Percentiles rank a stretch among this genome's conserved stretches.
phyloP scores from a whole-genome alignment of 2,329 filamentous ascomycete species.

The Mariannaea elegans region DNA sequence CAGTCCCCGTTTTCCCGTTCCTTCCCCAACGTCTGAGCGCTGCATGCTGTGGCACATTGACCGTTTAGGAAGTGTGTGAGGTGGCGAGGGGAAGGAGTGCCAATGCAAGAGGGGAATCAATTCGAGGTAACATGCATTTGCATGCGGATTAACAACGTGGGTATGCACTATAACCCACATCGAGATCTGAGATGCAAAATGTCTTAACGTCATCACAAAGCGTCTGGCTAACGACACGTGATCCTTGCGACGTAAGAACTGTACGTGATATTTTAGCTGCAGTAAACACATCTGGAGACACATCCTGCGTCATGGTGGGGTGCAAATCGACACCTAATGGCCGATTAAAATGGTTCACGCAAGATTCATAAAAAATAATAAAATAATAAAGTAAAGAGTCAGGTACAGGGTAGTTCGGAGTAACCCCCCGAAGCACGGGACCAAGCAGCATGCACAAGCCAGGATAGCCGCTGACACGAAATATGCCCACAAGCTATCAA shows the following conservation, averaged over 20 bases:
- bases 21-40: slow-evolving; percentile 16
- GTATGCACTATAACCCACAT: no score
- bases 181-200: no score
- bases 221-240: not conserved
- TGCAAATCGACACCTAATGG: not conserved
- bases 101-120: not conserved
- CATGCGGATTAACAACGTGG: no score
- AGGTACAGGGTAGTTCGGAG: slow-evolving; percentile 23
- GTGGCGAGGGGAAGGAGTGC: not conserved
- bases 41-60: slow-evolving; percentile 19
- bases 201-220: no score
- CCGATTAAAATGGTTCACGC: slow-evolving; percentile 6
- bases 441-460: slow-evolving; percentile 14
- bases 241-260: not conserved
- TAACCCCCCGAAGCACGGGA: not conserved
- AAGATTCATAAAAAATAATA: not conserved
- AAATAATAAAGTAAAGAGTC: no score
- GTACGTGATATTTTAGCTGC: not conserved
- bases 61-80: slow-evolving; percentile 17
- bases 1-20: slow-evolving; percentile 5
- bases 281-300: not conserved
- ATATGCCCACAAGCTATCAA: slow-evolving; percentile 4
- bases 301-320: slow-evolving; percentile 15
- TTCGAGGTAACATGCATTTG: not conserved
- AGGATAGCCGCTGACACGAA: slow-evolving; percentile 7